Evolutionary conservation across 2,329 filamentous ascomycete genomes (phyloP), one percentile per base, ranked within the genome.

Genomic region (Pezizomycotina sp.): DNA sequence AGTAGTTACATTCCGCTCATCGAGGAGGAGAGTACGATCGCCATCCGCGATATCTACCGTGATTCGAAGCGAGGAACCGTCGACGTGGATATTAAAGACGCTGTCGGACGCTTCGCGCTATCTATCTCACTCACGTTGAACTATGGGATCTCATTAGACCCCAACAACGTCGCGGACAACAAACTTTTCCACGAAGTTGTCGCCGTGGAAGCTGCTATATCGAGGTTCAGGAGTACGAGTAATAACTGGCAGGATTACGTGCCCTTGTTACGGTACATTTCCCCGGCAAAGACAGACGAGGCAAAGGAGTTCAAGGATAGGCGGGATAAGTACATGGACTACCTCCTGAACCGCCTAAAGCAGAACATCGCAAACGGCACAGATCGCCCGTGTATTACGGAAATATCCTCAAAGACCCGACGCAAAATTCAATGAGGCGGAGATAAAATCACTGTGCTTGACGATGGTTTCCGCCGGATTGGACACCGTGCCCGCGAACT

Each of bases 171-270:
- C 0, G 67, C 78, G 28, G 63, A 81, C 39, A 68, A 76, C 45
- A 60, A 66, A 24, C 60, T 84, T 5, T 62, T 86, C 4, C 62
- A 69, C 13, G 80, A 86, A 52, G 83, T 89, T 38, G 71, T 73
- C 0, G 63, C 73, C 29, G 78, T 86, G 3, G 80, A 86, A 55
- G 66, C 77, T 19, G 73, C 71, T 4, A 72, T 89, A 15, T 76
- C 73, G 34, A 79, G 79, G 49, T 77, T 84, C 52, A 62, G 80
- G 30, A 77, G 71, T 16, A 86, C 78, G 0, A 80, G 74, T 49
- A 81, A 83, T 52, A 86, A 86, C 54, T 80, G 77, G 71, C 76
- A 81, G 51, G 80, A 89, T 51, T 86, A 86, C 48, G 69, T 89
- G n/a, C 78, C 80, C 0, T 50, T 84, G 4, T 54, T 89, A 42